Evolutionary conservation across 2,329 filamentous ascomycete species (phyloP).

Genomic region (Apiospora sp.): DNA sequence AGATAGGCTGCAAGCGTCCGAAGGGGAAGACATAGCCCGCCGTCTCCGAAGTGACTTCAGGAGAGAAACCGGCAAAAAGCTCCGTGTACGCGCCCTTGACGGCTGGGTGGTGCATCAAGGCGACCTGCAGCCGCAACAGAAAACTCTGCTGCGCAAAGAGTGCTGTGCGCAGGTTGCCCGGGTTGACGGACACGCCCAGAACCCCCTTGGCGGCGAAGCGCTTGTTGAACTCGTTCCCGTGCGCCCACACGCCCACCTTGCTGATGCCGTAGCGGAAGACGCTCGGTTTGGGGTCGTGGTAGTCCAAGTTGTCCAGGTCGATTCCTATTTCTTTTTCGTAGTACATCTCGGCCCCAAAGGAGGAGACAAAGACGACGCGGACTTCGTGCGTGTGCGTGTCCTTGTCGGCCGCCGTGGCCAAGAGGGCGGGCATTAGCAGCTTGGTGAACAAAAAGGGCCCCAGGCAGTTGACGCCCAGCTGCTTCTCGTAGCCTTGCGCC

Average conservation of each 20-base stretch:
- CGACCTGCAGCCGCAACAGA: slow-evolving; percentile 25
- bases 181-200: slow-evolving; percentile 38
- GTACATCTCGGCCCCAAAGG: slow-evolving; percentile 35
- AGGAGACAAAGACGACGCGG: slow-evolving; percentile 42
- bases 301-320: not conserved
- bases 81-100: slow-evolving; percentile 51
- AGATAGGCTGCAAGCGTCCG: slow-evolving; percentile 32
- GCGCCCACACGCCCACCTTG: slow-evolving; percentile 41
- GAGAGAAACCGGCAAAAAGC: slow-evolving; percentile 49
- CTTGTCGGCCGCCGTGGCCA: slow-evolving; percentile 35
- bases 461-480: slow-evolving; percentile 38
- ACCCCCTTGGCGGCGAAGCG: slow-evolving; percentile 35
- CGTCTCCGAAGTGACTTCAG: slow-evolving; percentile 44
- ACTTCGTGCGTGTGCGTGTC: slow-evolving; percentile 33
- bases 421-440: slow-evolving; percentile 36
- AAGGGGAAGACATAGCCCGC: slow-evolving; percentile 38
- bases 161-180: slow-evolving; percentile 39
- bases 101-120: slow-evolving; percentile 30
- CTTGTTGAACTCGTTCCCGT: slow-evolving; percentile 39
- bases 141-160: slow-evolving; percentile 35
- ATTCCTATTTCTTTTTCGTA: not conserved
- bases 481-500: slow-evolving; percentile 41
- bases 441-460: slow-evolving; percentile 41
- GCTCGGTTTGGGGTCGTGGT: slow-evolving; percentile 34
- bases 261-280: slow-evolving; percentile 39